Evolutionary conservation across 805 yeast genomes (phyloP), one percentile per base, ranked within the genome.

Genomic region (Zygosaccharomyces bisporus): DNA sequence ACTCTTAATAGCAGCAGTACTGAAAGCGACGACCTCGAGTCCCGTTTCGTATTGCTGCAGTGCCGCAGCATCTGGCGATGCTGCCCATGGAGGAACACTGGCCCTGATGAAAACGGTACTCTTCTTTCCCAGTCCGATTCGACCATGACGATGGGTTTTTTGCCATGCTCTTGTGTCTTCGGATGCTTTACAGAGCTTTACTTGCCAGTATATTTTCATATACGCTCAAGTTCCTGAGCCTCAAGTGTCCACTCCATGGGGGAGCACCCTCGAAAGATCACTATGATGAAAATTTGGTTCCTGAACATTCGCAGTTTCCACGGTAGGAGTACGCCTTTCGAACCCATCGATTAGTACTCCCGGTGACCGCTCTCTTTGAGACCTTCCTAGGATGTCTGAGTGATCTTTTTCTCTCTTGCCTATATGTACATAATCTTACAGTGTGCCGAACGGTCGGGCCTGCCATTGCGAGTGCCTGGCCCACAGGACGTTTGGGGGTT

Each of bases 251-350:
- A 37, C 41, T 45, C 45, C 42, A 39, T 39, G 42, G 42, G 42
- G 9, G 24, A 38, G 17, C 16, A 14, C 24, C 10, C 17, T 33
- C n/a, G n/a, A n/a, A 21, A 31, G 38, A 51, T 57, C 63, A 67
- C 79, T 61, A 72, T 83, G 93, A 84, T 83, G 90, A 83, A 79
- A 73, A 72, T 69, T 69, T 81, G 82, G 73, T 61, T 60, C n/a
- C n/a, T n/a, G n/a, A 76, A 82, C 93, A 83, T 83, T 84, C 93
- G 91, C 93, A 84, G 93, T 84, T 83, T 84, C 90, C 91, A 79
- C 93, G 93, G 90, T 83, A 84, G 86, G 69, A 79, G 74, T 79
- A 81, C 89, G 76, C 70, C 70, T 70, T 24, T 69, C 68, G 88
- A 83, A 82, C 90, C 90, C 85, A 83, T 74, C 81, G 75, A 37